phyloP scores from a whole-genome alignment of 768 basidiomycete genomes.

The Rubroboletus pulcherrimus region DNA sequence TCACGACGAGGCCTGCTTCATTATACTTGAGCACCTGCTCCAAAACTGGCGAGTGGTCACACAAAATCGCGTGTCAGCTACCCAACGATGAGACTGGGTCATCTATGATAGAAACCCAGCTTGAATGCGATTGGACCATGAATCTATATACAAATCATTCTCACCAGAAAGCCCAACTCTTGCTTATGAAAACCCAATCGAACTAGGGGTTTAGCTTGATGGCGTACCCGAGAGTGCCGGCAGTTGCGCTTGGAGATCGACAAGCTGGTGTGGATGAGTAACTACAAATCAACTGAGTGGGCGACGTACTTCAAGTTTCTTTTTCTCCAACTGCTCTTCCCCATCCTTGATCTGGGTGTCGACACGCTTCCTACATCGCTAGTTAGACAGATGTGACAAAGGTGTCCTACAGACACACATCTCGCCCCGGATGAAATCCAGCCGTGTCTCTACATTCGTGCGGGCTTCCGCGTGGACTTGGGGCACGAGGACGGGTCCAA shows the following conservation, averaged over 20 bases:
- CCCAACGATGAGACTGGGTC: not conserved
- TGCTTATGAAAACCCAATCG: not conserved
- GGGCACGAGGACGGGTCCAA: conserved; percentile 86
- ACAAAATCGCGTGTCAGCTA: not conserved
- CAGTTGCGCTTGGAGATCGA: conserved; percentile 61
- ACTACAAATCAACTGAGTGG: not conserved
- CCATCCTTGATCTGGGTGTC: conserved; percentile 80
- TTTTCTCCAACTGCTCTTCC: conserved; percentile 71
- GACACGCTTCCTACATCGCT: conserved; percentile 59
- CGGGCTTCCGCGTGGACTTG: conserved; percentile 89
- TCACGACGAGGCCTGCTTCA: not conserved
- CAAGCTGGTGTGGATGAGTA: conserved; percentile 43
- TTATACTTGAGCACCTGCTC: not conserved
- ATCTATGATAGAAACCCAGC: not conserved
- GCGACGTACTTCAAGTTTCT: conserved; percentile 68
- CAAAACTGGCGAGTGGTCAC: not conserved
- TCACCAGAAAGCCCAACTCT: not conserved
- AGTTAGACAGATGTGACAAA: conserved; percentile 5
- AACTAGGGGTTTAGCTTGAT: conserved; percentile 6
- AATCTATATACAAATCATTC: not conserved
- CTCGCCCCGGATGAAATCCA: conserved; percentile 85
- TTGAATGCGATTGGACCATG: not conserved
- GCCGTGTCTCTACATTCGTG: conserved; percentile 80
- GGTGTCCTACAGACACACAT: conserved; percentile 51
- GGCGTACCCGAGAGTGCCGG: conserved; percentile 32